phyloP scores from a whole-genome alignment of 352 stramenopile genomes.

The Globisporangium cylindrosporum region DNA sequence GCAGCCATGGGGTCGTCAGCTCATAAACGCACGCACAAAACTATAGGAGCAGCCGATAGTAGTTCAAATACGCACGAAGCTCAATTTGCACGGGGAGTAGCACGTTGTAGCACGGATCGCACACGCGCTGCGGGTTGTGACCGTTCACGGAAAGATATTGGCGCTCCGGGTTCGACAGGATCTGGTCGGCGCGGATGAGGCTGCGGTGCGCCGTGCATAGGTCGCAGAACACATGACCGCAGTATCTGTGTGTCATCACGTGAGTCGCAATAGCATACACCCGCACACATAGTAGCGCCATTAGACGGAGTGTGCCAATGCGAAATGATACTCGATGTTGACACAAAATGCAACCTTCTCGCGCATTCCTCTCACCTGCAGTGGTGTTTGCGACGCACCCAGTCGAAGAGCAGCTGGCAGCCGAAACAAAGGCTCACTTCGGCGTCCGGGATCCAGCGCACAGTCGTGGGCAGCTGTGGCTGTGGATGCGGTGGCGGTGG shows the following conservation, averaged over 20 bases:
- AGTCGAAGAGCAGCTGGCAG: conserved; percentile 86
- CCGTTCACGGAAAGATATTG: conserved; percentile 78
- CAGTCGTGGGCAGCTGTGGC: conserved; percentile 42
- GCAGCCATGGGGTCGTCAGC: neutral
- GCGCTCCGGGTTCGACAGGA: conserved; percentile 64
- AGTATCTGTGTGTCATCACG: conserved; percentile 34
- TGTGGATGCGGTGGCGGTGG: neutral
- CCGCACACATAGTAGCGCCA: neutral
- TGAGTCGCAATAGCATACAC: neutral
- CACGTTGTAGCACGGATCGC: conserved; percentile 63
- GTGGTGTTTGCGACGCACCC: conserved; percentile 88
- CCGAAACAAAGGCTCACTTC: conserved; percentile 76
- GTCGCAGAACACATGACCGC: conserved; percentile 76
- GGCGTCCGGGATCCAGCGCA: conserved; percentile 81
- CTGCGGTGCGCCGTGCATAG: conserved; percentile 67
- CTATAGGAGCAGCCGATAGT: neutral
- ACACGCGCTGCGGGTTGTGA: conserved; percentile 84
- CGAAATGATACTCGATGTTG: neutral
- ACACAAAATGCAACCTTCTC: neutral
- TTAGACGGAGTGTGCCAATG: neutral
- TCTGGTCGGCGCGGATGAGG: conserved; percentile 73
- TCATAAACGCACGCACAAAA: neutral
- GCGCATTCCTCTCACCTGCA: conserved; percentile 45
- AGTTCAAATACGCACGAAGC: conserved; percentile 42
- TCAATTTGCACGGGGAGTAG: conserved; percentile 60